Evolutionary conservation across 257 asterid species (phyloP).

Genomic region (Ligustrum vulgare): DNA sequence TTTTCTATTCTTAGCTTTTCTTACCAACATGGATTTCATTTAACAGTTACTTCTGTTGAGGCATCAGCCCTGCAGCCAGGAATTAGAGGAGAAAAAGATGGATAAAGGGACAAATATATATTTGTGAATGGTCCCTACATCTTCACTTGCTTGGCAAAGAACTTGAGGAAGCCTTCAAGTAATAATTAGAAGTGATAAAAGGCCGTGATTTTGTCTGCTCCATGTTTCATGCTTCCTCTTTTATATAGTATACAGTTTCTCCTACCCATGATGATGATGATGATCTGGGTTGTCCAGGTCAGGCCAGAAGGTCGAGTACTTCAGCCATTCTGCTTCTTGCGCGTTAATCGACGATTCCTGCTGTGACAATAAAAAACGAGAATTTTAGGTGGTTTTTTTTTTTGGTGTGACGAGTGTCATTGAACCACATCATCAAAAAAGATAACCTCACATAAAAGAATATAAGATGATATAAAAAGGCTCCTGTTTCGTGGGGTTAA

Average conservation of each 20-base stretch:
- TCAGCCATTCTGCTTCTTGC: conserved; percentile 6
- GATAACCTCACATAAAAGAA: no score
- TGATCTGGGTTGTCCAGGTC: background rate
- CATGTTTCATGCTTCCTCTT: background rate
- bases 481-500: no score
- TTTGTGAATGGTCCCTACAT: background rate
- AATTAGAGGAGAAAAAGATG: background rate
- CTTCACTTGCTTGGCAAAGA: background rate
- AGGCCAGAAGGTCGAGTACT: conserved; percentile 1
- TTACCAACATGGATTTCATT: background rate
- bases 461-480: no score
- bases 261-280: background rate
- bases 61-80: background rate
- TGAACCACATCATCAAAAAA: no score
- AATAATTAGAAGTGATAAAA: background rate
- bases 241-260: background rate
- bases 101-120: background rate
- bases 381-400: no score
- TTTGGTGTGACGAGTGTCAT: no score
- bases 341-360: background rate
- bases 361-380: background rate
- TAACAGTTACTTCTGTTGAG: background rate
- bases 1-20: background rate
- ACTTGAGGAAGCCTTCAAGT: background rate
- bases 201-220: background rate